Base-by-base conservation (phyloP, 2,329 filamentous ascomycete species). In the Purpureocillium takamizusanense region DNA sequence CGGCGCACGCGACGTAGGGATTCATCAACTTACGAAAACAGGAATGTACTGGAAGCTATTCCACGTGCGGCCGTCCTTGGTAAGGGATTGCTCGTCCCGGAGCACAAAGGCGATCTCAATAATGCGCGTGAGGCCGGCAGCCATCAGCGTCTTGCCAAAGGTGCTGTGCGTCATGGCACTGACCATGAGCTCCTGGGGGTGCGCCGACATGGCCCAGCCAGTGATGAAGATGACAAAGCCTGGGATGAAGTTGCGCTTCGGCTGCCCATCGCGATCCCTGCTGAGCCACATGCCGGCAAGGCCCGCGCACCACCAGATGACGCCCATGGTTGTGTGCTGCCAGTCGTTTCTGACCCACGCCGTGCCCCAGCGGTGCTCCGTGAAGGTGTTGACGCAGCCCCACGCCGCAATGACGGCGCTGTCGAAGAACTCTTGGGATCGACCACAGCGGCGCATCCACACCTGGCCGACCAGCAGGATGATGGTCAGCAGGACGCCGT, bases 271-370 rank as follows among this genome's bases (percentile, higher is more conserved):
- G 40, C 86, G 78, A 56, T 82, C 86, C 45, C 78, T 76, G 58
- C 87, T 94, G 30, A 98, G 70, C 92, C 90, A 98, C 37, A 98
- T 74, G 31, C 92, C 92, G 10, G 90, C 75, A 23, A 98, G 67
- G 17, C 92, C 92, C 7, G 92, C 90, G 51, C 81, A 85, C 90
- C 90, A 98, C 92, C 92, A 98, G 37, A 98, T 80, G 45, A 98
- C 78, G n/a, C 92, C 92, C 90, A 98, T 97, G n/a, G 85, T 86
- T 0, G 92, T 98, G 61, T 98, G 92, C 60, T 98, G 90, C 65
- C 95, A 78, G 60, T 98, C 92, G 55, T 95, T 97, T 61, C 77
- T 79, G 37, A 84, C 87, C 92, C 92, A 98, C 1, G 77, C 74
- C 1, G 72, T 72, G 39, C 92, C 92, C 92, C 92, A 98, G 37